These are phyloP conservation scores for Eleusine indica DNA, from an alignment of 176 grass and related monocot species.

Conservation along the genomic window DNA sequence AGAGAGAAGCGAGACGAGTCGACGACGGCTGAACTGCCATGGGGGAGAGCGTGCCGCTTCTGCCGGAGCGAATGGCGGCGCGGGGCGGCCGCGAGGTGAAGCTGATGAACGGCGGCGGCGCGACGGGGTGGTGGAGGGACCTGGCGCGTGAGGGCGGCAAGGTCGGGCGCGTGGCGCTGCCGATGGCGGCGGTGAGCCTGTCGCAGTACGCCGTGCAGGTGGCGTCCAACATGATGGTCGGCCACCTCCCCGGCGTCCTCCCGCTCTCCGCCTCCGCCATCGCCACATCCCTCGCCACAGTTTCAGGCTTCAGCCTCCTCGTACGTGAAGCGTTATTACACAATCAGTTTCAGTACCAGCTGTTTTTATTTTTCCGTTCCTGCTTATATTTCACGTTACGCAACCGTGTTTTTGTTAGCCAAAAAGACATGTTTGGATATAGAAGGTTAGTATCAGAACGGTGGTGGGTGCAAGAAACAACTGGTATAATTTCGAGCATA, in stretches of 20 bases:
- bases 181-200: slow-evolving; percentile 61
- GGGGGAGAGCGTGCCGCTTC: slow-evolving; percentile 44
- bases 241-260: slow-evolving; percentile 77
- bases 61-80: background rate
- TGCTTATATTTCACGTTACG: background rate
- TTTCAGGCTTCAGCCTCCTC: slow-evolving; percentile 94
- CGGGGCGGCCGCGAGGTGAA: background rate
- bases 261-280: slow-evolving; percentile 77
- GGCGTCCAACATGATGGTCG: slow-evolving; percentile 91
- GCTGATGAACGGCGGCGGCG: background rate
- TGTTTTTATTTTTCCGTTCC: slow-evolving; percentile 1
- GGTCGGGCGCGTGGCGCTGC: slow-evolving; percentile 52
- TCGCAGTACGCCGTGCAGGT: slow-evolving; percentile 78
- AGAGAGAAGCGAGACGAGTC: background rate
- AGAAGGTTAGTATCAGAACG: background rate
- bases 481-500: background rate
- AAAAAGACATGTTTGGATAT: background rate
- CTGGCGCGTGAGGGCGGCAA: slow-evolving; percentile 40
- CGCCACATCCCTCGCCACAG: slow-evolving; percentile 78
- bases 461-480: background rate
- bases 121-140: slow-evolving; percentile 35
- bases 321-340: slow-evolving; percentile 42
- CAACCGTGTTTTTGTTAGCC: background rate
- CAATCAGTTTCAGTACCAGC: background rate
- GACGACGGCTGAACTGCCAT: background rate